Conservation (phyloP, 352 stramenopile species). For the Pythium biforme region DNA sequence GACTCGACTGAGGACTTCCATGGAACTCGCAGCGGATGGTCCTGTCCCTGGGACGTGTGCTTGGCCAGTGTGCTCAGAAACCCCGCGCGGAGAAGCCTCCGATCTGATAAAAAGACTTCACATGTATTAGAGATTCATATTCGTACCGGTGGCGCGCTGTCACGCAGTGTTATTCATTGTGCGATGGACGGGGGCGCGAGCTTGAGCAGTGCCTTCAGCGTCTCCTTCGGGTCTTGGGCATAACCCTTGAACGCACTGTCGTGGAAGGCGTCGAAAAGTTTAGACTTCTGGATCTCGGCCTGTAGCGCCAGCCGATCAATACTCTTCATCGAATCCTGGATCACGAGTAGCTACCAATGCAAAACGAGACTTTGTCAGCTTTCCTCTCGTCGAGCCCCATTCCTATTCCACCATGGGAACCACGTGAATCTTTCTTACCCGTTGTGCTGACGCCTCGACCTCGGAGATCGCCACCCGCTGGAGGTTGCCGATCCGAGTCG, state of each 20-base stretch:
- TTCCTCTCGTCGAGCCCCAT: too few relatives aligned
- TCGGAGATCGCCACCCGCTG: constrained; percentile 41
- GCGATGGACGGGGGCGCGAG: constrained; percentile 3
- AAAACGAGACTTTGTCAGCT: not conserved
- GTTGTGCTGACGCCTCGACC: constrained; percentile 16
- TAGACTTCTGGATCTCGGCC: constrained; percentile 64
- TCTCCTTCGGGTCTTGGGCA: constrained; percentile 65
- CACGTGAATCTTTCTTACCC: not conserved
- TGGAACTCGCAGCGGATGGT: too few relatives aligned
- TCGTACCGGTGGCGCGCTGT: too few relatives aligned
- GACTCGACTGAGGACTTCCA: too few relatives aligned
- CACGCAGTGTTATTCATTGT: too few relatives aligned
- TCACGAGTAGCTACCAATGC: constrained; percentile 42
- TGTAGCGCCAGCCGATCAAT: constrained; percentile 65
- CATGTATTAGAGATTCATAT: too few relatives aligned
- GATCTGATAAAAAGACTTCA: too few relatives aligned
- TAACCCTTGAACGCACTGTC: constrained; percentile 80
- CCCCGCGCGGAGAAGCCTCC: too few relatives aligned
- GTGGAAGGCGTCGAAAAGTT: constrained; percentile 73
- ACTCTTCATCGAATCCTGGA: constrained; percentile 63
- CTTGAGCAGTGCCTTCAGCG: constrained; percentile 52
- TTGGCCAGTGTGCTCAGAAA: too few relatives aligned
- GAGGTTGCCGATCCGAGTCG: constrained; percentile 42
- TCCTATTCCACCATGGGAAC: too few relatives aligned
- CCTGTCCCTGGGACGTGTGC: too few relatives aligned